Base-by-base conservation (phyloP, 768 basidiomycete species). In the Hortiboletus campestris region DNA sequence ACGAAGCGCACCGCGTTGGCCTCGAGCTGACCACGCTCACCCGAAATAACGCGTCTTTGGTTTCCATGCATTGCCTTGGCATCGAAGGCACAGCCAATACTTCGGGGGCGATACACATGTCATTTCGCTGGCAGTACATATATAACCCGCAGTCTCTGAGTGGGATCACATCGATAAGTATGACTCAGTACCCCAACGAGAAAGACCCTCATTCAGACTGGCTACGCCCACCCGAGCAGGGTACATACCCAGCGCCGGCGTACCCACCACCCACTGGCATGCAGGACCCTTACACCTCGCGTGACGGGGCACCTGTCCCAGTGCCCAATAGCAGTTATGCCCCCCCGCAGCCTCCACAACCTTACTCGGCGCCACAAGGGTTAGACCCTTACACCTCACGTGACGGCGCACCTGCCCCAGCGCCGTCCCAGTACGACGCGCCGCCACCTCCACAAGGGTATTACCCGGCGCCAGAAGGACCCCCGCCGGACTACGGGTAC, bases 141-240 rank as follows among this genome's bases (percentile, higher is more conserved):
- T 51, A 58, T 43, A 43, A n/a, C n/a, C 19, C 43, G 43, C 35
- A 40, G 49, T 31, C 25, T 16, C 25, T 25, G 25, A 25, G 25
- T 39, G 38, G 4, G 7, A 20, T 44, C 51, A 19, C 56, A 36
- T 47, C 20, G 40, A 62, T 32, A 40, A 4, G 0, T 36, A 63
- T 70, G 70, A 41, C 47, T 40, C 63, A 59, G 40, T 62, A 57
- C 49, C 66, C 68, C 36, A 43, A 50, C 58, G 70, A 70, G 38
- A 72, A 72, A 14, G 60, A 55, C 14, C 35, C 62, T n/a, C 63
- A 49, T 22, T 31, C 58, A 6, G 31, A 51, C 45, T 66, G 62
- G 62, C 8, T 62, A 0, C 9, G 40, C 38, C 60, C 60, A 10
- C 31, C 32, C 8, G 48, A 56, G 17, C 46, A 60, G 35, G 51